Conservation (phyloP, 345 rosid genomes). For the Capsella bursapastoris region DNA sequence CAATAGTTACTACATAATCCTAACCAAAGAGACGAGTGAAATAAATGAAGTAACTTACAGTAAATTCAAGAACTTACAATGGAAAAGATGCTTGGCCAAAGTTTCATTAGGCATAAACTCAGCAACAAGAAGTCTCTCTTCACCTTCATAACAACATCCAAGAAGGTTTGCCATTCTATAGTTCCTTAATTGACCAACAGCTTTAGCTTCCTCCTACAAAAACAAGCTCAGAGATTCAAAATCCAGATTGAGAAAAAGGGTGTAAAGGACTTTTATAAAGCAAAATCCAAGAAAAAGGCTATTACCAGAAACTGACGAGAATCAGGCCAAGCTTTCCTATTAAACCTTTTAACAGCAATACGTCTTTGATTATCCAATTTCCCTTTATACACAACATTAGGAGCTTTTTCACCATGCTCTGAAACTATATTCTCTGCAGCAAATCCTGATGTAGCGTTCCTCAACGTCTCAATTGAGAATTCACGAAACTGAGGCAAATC, state of each 20-base stretch:
- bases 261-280: constrained; percentile 1
- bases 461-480: constrained; percentile 74
- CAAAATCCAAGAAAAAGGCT: constrained; percentile 1
- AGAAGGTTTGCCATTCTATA: constrained; percentile 82
- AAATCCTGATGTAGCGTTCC: constrained; percentile 90
- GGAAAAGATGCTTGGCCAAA: constrained; percentile 94
- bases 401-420: constrained; percentile 97
- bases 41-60: not conserved
- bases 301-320: constrained; percentile 79
- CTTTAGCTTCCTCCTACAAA: constrained; percentile 82
- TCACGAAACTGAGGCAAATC: constrained; percentile 70
- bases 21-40: not conserved
- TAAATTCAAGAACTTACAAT: constrained; percentile 55
- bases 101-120: constrained; percentile 93
- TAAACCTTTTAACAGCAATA: constrained; percentile 88
- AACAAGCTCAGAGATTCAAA: constrained; percentile 1
- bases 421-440: constrained; percentile 88
- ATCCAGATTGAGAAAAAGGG: constrained; percentile 19
- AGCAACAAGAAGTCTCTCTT: constrained; percentile 92
- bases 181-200: constrained; percentile 85
- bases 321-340: constrained; percentile 93
- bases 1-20: not conserved
- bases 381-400: constrained; percentile 92
- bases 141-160: constrained; percentile 88
- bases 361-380: constrained; percentile 80